These are phyloP conservation scores for Sporodiniella umbellata DNA, from an alignment of 371 early-diverging fungal species.

Conservation along the genomic window DNA sequence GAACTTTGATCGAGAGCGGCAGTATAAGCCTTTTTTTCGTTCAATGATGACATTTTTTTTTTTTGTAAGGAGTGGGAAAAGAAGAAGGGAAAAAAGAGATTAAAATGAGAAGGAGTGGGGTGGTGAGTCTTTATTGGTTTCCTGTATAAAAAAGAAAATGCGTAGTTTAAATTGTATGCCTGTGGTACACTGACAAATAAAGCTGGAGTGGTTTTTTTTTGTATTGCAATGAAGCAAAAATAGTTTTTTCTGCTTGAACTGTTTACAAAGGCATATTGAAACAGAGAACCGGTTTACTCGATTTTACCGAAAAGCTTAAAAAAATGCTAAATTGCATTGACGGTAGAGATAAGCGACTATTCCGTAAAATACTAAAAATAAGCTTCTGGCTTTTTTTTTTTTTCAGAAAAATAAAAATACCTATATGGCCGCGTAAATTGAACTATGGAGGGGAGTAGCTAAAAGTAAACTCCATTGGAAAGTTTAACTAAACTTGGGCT, in stretches of 20 bases:
- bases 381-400: too few relatives aligned
- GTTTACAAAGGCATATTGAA: neutral
- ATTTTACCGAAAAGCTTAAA: too few relatives aligned
- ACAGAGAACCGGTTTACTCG: neutral
- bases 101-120: conserved; percentile 1
- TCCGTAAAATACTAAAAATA: too few relatives aligned
- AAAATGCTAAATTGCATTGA: too few relatives aligned
- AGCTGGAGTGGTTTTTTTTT: neutral
- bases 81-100: conserved; percentile 1
- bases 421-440: too few relatives aligned
- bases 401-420: too few relatives aligned
- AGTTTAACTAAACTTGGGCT: too few relatives aligned
- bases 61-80: neutral
- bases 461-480: too few relatives aligned
- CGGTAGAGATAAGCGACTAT: too few relatives aligned
- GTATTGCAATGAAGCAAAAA: neutral
- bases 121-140: conserved; percentile 1
- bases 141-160: neutral
- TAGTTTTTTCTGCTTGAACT: too few relatives aligned
- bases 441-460: too few relatives aligned
- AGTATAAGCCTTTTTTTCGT: neutral
- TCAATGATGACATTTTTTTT: neutral
- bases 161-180: neutral
- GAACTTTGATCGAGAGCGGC: conserved; percentile 56
- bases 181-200: neutral